Conservation (phyloP, 768 basidiomycete genomes). For the Glaciozyma antarctica region DNA sequence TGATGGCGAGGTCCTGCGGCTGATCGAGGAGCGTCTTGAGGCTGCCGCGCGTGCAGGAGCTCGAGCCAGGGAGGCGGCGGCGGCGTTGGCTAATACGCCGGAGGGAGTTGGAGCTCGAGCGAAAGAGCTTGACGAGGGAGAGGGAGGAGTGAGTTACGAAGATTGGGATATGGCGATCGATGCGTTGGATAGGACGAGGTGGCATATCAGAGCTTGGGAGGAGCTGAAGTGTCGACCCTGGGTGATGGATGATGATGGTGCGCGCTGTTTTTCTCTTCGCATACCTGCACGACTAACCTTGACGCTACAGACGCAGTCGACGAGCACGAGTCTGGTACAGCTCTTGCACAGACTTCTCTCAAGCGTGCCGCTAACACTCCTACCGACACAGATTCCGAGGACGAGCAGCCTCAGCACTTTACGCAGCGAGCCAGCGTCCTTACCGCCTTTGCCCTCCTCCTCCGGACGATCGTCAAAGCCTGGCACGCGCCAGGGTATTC, state of each 20-base stretch:
- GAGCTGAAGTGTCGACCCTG: constrained; percentile 23
- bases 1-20: constrained; percentile 33
- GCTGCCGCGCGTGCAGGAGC: constrained; percentile 3
- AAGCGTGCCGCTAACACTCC: background rate
- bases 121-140: constrained; percentile 5
- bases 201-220: constrained; percentile 30
- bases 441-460: constrained; percentile 25
- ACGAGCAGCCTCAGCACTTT: constrained; percentile 9
- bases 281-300: background rate
- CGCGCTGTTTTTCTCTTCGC: background rate
- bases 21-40: constrained; percentile 29
- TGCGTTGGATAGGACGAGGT: constrained; percentile 25
- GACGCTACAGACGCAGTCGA: background rate
- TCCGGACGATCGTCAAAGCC: constrained; percentile 27
- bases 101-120: background rate
- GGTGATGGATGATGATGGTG: constrained; percentile 25
- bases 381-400: constrained; percentile 5
- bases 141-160: constrained; percentile 27
- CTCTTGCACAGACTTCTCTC: background rate
- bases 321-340: too few relatives aligned
- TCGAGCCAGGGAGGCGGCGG: background rate
- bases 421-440: constrained; percentile 21
- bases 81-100: too few relatives aligned
- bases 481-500: constrained; percentile 22
- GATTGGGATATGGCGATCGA: constrained; percentile 36